A percentile compares a stretch with the other conserved stretches of the same genome.
Conservation (phyloP, 2,329 filamentous ascomycete species). For the Hypoxylon sp. region DNA sequence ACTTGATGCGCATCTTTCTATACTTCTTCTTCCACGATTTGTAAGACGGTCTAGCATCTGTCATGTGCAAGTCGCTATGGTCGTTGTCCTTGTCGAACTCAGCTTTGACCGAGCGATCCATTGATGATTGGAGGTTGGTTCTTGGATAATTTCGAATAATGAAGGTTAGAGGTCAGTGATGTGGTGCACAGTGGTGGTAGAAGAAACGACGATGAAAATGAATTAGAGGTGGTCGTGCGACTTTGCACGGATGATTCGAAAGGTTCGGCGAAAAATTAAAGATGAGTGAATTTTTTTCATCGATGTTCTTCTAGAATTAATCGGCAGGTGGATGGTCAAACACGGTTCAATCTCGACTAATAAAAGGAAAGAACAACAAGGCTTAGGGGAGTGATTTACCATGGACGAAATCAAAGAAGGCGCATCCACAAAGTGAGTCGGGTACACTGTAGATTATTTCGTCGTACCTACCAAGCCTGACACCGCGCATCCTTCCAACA, state of each 20-base stretch:
- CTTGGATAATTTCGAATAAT: not conserved
- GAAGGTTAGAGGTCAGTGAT: not conserved
- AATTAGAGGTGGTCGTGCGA: constrained; percentile 9
- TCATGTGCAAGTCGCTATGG: constrained; percentile 55
- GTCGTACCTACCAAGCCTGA: constrained; percentile 12
- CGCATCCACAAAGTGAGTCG: constrained; percentile 14
- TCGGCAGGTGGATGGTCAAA: constrained; percentile 20
- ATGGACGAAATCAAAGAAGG: no score
- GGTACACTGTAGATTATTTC: constrained; percentile 11
- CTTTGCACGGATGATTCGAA: constrained; percentile 4
- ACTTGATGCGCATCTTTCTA: constrained; percentile 86
- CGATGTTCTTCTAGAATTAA: constrained; percentile 2
- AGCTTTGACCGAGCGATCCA: constrained; percentile 52
- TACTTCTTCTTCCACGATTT: constrained; percentile 94
- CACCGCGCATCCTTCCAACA: constrained; percentile 36
- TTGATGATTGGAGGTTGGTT: constrained; percentile 22
- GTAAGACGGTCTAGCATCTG: constrained; percentile 68
- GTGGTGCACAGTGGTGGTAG: not conserved
- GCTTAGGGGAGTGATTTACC: constrained; percentile 19
- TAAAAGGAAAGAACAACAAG: constrained; percentile 20
- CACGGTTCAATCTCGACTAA: constrained; percentile 9
- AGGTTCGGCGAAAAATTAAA: constrained; percentile 7
- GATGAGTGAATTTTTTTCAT: constrained; percentile 20
- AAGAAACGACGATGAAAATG: constrained; percentile 7
- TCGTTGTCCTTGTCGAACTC: constrained; percentile 56